These are phyloP conservation scores for Cryptosporidium viatorum DNA, from an alignment of 169 alveolate genomes.

Conservation along the genomic window DNA sequence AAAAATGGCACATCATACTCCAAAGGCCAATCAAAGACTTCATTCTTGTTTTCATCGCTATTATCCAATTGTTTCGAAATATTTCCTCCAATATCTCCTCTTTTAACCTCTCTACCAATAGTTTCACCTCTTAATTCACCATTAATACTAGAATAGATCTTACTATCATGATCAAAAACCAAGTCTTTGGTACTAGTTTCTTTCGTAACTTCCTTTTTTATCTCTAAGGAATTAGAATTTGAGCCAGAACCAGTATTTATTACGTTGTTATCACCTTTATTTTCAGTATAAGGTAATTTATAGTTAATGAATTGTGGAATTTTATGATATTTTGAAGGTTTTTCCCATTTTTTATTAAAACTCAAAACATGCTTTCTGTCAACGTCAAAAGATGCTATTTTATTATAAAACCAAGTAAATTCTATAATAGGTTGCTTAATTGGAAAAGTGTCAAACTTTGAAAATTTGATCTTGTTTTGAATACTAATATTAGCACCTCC, in stretches of 20 bases:
- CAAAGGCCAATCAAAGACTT: conserved; percentile 7
- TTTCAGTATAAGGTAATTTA: background rate
- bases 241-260: background rate
- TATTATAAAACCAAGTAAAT: conserved; percentile 67
- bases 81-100: background rate
- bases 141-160: background rate
- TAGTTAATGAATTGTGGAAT: conserved; percentile 17
- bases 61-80: background rate
- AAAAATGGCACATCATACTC: conserved; percentile 41
- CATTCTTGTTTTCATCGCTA: background rate
- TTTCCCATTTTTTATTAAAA: conserved; percentile 53
- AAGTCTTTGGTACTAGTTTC: background rate
- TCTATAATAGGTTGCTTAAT: conserved; percentile 51
- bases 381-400: conserved; percentile 51
- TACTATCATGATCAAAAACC: background rate
- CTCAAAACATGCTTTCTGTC: conserved; percentile 48
- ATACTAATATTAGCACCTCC: background rate
- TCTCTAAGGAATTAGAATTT: too few species aligned
- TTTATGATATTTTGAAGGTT: conserved; percentile 11
- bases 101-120: background rate
- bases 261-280: too few species aligned
- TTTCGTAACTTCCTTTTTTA: background rate
- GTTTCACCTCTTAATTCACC: background rate
- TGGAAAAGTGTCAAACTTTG: conserved; percentile 38
- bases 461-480: conserved; percentile 20